Evolutionary conservation across 75 land plant genomes (phyloP).

Genomic region (Adiantum capillusveneris): DNA sequence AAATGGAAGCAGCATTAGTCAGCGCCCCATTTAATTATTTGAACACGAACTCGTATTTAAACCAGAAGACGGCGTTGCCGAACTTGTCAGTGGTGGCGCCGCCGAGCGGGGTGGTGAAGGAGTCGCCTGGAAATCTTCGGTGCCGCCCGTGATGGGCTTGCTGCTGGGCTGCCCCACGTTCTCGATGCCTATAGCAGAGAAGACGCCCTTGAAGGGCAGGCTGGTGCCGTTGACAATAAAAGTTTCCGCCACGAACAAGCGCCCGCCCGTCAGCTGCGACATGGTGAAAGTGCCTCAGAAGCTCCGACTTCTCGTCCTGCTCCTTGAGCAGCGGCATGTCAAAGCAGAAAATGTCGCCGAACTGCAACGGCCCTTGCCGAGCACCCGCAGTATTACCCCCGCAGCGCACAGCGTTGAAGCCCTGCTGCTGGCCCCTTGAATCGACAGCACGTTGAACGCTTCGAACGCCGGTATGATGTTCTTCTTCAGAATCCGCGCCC

Average conservation of each 20-base stretch:
- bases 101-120: not conserved
- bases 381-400: not conserved
- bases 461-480: too few relatives aligned
- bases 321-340: conserved; percentile 5
- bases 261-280: not conserved
- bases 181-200: not conserved
- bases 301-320: not conserved
- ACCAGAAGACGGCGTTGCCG: not conserved
- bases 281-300: not conserved
- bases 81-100: not conserved
- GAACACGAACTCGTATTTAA: not conserved
- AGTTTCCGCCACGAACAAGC: not conserved
- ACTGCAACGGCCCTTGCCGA: not conserved
- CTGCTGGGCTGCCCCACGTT: not conserved
- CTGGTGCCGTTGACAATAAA: not conserved
- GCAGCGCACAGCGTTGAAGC: not conserved
- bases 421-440: not conserved
- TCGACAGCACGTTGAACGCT: not conserved
- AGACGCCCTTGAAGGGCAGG: not conserved
- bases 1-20: too few relatives aligned
- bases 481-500: too few relatives aligned
- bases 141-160: conserved; percentile 1
- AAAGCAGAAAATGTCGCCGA: not conserved
- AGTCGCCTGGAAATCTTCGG: not conserved
- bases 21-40: too few relatives aligned